Conservation (phyloP, 371 early-diverging fungal species). For the Catenaria anguillulae region DNA sequence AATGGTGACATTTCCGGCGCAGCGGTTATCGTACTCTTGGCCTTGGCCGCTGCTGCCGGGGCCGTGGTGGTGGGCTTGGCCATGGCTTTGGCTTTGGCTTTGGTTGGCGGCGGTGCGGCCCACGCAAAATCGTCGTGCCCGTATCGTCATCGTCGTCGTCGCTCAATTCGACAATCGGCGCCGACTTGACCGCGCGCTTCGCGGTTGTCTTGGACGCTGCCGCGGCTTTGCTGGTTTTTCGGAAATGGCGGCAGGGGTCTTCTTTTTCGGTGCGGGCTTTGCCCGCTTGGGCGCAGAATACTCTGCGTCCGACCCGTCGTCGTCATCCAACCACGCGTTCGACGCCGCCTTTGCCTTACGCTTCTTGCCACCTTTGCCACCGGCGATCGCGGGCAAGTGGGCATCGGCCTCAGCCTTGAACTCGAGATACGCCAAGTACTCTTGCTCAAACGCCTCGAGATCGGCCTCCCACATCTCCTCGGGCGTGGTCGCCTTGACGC, state of each 20-base stretch:
- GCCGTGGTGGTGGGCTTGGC: no score
- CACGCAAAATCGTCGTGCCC: no score
- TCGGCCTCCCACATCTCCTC: conserved; percentile 86
- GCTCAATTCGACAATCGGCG: conserved; percentile 9
- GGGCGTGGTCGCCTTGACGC: conserved; percentile 48
- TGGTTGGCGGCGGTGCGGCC: no score
- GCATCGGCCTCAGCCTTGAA: conserved; percentile 9
- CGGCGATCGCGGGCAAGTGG: conserved; percentile 17
- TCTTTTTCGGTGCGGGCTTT: neutral
- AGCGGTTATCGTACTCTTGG: no score
- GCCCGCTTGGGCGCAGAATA: neutral
- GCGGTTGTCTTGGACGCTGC: conserved; percentile 11
- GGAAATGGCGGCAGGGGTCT: conserved; percentile 9
- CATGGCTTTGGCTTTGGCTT: no score
- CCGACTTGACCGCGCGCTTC: conserved; percentile 8
- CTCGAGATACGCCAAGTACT: conserved; percentile 50
- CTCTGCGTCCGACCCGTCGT: neutral
- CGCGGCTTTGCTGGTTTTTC: no score
- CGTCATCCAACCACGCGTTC: conserved; percentile 4
- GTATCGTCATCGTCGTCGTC: conserved; percentile 5
- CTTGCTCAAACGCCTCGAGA: conserved; percentile 52
- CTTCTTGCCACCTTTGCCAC: no score
- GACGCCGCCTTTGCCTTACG: neutral
- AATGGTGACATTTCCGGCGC: no score
- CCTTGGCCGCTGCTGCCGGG: no score